Base-by-base conservation (phyloP, 257 asterid genomes). In the Solanum okadae region DNA sequence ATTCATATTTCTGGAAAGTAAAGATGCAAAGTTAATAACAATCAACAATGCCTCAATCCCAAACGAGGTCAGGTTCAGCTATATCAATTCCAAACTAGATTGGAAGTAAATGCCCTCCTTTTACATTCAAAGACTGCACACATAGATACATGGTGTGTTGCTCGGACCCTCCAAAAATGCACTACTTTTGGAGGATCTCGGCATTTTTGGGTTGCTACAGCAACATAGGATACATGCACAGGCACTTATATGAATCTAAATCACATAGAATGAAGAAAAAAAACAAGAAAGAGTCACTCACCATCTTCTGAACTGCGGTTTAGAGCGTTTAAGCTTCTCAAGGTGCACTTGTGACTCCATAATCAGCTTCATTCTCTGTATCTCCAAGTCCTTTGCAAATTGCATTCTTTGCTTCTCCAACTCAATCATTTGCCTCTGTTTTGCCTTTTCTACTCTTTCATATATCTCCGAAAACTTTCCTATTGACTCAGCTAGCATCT, bases 361-460 rank as follows among this genome's bases (percentile, higher is more conserved):
- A 90, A 93, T 91, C 13, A 94, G 89, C 88, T 96, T 93, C 96
- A 96, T 93, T 89, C 98, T 95, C 91, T 93, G 98, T 87, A 96
- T 90, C 93, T 97, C 99, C 92, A 97, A 90, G 90, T 97, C 99
- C 90, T 93, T 93, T 1, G 97, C 93, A 87, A 95, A 95, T 86
- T 95, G 95, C 97, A 95, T 95, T 90, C 98, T 93, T 81, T 96
- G 96, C 89, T 95, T 95, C 96, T 96, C 99, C 90, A 95, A 84
- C 88, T 97, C 99, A 94, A 95, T 93, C 94, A 97, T 91, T 90
- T 95, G 98, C 90, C 95, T 88, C 93, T 94, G 98, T 85, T 97
- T 97, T 20, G 93, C 94, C 92, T 83, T 94, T 91, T 95, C 99
- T 46, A 97, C 98, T 87, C 92, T 96, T 93, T 92, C 93, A 77